Percentiles rank a stretch among this genome's conserved stretches.
Evolutionary conservation across 208 protist genomes (phyloP).

Genomic region (Trypanosoma cruzi): DNA sequence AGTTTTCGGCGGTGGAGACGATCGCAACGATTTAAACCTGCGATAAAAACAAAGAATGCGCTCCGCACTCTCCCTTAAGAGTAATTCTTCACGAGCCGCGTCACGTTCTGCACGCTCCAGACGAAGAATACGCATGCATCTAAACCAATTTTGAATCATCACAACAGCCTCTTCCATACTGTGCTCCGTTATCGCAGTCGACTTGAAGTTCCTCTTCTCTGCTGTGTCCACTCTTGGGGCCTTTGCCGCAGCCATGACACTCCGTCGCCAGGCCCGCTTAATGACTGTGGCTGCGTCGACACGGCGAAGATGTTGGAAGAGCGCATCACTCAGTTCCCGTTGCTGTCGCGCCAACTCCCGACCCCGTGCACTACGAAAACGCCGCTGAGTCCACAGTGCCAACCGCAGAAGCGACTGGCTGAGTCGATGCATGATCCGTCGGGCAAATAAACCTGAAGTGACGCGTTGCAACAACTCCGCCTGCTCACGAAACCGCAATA

Average conservation of each 20-base stretch:
- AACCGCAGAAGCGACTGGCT: neutral
- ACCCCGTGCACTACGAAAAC: conserved; percentile 7
- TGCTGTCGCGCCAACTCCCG: conserved; percentile 20
- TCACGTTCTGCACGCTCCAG: neutral
- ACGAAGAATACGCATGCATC: neutral
- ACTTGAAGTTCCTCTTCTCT: too few relatives aligned
- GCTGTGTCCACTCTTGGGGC: neutral
- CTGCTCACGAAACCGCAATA: conserved; percentile 16
- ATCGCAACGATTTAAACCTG: neutral
- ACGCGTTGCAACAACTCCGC: conserved; percentile 30
- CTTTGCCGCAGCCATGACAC: neutral
- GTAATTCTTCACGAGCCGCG: neutral
- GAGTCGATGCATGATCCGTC: neutral
- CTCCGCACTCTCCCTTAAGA: conserved; percentile 19
- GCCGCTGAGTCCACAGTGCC: conserved; percentile 14
- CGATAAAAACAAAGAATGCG: conserved; percentile 32
- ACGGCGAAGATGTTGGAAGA: conserved; percentile 12
- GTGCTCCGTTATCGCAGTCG: neutral
- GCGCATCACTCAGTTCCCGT: neutral
- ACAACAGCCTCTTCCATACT: conserved; percentile 1
- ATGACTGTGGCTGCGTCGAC: conserved; percentile 56
- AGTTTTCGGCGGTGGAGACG: neutral
- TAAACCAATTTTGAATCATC: conserved; percentile 14
- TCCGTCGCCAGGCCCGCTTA: conserved; percentile 47
- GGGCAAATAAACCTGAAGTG: conserved; percentile 21